phyloP scores from a whole-genome alignment of 1,284 basidiomycete species.

The Omphalotus olearius region DNA sequence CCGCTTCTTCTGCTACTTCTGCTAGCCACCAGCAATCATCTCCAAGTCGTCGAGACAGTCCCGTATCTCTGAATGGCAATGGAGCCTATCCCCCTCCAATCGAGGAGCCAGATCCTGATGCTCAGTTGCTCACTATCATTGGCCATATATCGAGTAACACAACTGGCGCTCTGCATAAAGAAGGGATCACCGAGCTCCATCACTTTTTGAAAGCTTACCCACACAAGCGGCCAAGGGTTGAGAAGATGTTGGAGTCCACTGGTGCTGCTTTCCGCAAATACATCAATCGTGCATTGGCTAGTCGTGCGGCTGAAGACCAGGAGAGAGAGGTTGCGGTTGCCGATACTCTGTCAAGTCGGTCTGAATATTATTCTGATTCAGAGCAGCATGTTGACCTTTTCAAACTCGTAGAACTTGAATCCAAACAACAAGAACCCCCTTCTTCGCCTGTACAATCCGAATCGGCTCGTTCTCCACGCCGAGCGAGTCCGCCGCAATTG shows the following conservation, averaged over 20 bases:
- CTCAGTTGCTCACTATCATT: conserved; percentile 79
- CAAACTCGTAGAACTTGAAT: conserved; percentile 56
- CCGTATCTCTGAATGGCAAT: conserved; percentile 48
- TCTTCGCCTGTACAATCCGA: conserved; percentile 17
- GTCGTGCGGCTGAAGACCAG: conserved; percentile 80
- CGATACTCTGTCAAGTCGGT: conserved; percentile 73
- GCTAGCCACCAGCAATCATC: conserved; percentile 49
- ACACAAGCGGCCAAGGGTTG: conserved; percentile 81
- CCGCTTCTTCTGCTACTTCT: conserved; percentile 49
- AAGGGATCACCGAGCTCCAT: conserved; percentile 95
- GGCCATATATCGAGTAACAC: conserved; percentile 88
- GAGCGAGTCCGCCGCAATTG: conserved; percentile 25
- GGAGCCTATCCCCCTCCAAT: conserved; percentile 39
- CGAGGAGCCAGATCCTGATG: conserved; percentile 78
- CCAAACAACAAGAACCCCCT: conserved; percentile 33
- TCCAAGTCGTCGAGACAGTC: conserved; percentile 62
- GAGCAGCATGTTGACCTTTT: conserved; percentile 1
- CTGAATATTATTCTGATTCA: not conserved
- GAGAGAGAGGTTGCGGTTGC: conserved; percentile 75
- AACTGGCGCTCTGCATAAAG: conserved; percentile 77
- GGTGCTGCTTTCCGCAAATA: conserved; percentile 83
- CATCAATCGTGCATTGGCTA: conserved; percentile 77
- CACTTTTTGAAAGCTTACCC: conserved; percentile 92
- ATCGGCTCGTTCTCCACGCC: conserved; percentile 26
- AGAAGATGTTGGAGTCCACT: conserved; percentile 79